Conservation (phyloP, 2,329 filamentous ascomycete genomes). For the Dothideomycetidae sp. region DNA sequence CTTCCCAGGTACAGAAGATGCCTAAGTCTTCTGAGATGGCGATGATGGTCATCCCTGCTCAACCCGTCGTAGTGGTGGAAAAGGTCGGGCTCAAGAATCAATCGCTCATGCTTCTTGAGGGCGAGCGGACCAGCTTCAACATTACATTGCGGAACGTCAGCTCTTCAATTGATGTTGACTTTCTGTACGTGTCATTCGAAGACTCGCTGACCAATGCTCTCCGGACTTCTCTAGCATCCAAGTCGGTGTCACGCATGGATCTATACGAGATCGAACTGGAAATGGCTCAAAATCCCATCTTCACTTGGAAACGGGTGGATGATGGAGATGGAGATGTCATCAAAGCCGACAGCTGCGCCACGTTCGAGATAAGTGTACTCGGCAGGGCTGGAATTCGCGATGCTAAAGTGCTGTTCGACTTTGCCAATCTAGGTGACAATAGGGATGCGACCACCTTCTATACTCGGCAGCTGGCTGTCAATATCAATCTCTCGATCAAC, state of each 20-base stretch:
- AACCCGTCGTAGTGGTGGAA: conserved; percentile 64
- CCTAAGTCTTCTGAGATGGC: conserved; percentile 34
- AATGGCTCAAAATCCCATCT: conserved; percentile 46
- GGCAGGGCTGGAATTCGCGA: conserved; percentile 60
- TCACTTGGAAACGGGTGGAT: conserved; percentile 40
- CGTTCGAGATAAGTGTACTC: conserved; percentile 43
- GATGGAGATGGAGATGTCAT: conserved; percentile 41
- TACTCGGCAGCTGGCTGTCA: conserved; percentile 67
- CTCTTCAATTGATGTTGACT: conserved; percentile 54
- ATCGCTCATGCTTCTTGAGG: conserved; percentile 83
- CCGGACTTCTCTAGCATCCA: conserved; percentile 58
- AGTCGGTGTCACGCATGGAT: conserved; percentile 64
- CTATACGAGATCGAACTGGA: conserved; percentile 77
- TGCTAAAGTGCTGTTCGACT: conserved; percentile 11
- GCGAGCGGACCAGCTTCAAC: conserved; percentile 63
- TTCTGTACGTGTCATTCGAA: conserved; percentile 76
- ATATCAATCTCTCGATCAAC: conserved; percentile 80
- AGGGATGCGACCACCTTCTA: conserved; percentile 62
- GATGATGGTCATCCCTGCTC: conserved; percentile 62
- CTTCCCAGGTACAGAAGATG: conserved; percentile 8
- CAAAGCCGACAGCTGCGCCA: conserved; percentile 17
- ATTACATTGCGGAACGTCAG: conserved; percentile 72
- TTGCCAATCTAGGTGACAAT: conserved; percentile 56
- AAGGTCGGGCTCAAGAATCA: conserved; percentile 68
- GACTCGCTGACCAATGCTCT: conserved; percentile 72